A percentile compares a stretch with the other conserved stretches of the same genome.
Evolutionary conservation across 257 asterid species (phyloP).

Genomic region (Solanum infundibuliforme): DNA sequence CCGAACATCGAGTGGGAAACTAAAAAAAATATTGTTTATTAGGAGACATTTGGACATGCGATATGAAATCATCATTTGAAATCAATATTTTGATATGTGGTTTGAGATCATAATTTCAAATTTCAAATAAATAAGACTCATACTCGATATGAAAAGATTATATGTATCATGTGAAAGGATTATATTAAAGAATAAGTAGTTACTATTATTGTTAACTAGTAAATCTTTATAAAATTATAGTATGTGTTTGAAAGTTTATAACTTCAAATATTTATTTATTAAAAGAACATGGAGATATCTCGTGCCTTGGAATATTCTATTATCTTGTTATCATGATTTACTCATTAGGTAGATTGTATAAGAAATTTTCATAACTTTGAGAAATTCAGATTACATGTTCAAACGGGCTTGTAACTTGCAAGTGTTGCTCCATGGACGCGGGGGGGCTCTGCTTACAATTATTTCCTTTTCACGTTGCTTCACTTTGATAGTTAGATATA

Average conservation of each 20-base stretch:
- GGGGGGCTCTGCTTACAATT: background rate
- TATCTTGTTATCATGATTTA: background rate
- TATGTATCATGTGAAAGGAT: background rate
- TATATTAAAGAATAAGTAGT: background rate
- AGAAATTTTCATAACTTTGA: background rate
- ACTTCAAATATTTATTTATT: background rate
- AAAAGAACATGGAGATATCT: background rate
- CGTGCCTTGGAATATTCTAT: background rate
- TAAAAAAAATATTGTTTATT: no score
- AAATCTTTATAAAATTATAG: background rate
- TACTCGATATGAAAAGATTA: background rate
- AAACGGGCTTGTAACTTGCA: background rate
- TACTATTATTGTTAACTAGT: background rate
- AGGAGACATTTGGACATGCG: background rate
- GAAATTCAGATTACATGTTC: background rate
- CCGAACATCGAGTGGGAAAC: no score
- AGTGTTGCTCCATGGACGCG: background rate
- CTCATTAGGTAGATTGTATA: background rate
- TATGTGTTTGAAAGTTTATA: background rate
- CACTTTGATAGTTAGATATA: background rate
- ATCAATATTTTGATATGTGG: no score
- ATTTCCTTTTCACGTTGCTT: background rate
- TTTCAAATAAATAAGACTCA: background rate
- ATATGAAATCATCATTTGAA: background rate
- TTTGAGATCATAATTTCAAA: background rate